phyloP scores from a whole-genome alignment of 192 early-diverging fungal genomes.

The Coemansia sp. region DNA sequence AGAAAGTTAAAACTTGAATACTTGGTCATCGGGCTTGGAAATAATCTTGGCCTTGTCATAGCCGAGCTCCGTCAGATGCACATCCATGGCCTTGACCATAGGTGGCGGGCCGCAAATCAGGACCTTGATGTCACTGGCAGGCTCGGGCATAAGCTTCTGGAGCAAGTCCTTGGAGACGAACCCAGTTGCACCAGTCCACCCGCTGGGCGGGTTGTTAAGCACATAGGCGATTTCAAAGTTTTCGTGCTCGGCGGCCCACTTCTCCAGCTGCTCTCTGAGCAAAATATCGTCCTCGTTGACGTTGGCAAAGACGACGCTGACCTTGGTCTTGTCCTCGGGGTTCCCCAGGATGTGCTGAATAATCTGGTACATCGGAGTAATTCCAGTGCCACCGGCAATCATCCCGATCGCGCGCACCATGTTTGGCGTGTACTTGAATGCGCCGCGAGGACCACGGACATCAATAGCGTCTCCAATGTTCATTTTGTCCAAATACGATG shows the following conservation, averaged over 20 bases:
- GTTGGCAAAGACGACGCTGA: slow-evolving; percentile 93
- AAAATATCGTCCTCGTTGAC: slow-evolving; percentile 88
- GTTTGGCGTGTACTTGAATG: slow-evolving; percentile 83
- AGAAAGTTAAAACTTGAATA: slow-evolving; percentile 81
- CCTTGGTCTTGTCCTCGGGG: slow-evolving; percentile 81
- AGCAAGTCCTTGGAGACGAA: slow-evolving; percentile 89
- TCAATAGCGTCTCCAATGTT: slow-evolving; percentile 70
- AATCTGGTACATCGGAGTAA: slow-evolving; percentile 96
- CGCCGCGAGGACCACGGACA: slow-evolving; percentile 88
- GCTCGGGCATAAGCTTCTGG: slow-evolving; percentile 64
- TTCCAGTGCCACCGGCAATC: slow-evolving; percentile 95
- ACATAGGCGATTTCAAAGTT: slow-evolving; percentile 81
- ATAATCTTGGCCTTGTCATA: slow-evolving; percentile 74
- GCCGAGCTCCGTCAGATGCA: slow-evolving; percentile 68
- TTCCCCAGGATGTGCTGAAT: slow-evolving; percentile 84
- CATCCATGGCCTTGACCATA: slow-evolving; percentile 83
- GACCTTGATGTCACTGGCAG: slow-evolving; percentile 81
- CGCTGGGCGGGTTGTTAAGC: slow-evolving; percentile 75
- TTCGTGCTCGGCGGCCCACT: slow-evolving; percentile 67
- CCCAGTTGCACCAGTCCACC: slow-evolving; percentile 82
- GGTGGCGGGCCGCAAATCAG: slow-evolving; percentile 91
- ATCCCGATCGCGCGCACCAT: slow-evolving; percentile 79
- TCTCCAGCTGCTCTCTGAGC: slow-evolving; percentile 79
- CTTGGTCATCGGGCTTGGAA: slow-evolving; percentile 81
- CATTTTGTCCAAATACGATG: slow-evolving; percentile 69